Evolutionary conservation across 495 filamentous ascomycete species (phyloP), one percentile per base, ranked within the genome.

Genomic region (Penicillium tannophilum): DNA sequence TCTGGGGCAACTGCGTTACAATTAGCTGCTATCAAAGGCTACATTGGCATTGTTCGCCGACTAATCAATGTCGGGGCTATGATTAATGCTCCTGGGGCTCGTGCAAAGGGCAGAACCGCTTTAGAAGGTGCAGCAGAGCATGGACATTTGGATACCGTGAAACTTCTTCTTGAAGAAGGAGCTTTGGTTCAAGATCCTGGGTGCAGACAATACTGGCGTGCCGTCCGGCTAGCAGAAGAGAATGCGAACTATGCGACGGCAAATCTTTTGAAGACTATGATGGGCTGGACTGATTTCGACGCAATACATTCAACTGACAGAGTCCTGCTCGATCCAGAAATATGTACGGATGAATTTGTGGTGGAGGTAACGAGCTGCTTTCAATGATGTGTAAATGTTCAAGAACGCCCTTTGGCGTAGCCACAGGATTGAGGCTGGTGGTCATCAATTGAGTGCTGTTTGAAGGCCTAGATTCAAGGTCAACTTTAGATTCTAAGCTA

Each of bases 21-120:
- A 42, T 31, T 65, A 23, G 63, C 67, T 12, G 49, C 44, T 11
- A 73, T 70, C n/a, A 39, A 55, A 9, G 68, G 72, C 3, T 61
- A 64, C 35, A 26, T 72, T 10, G 45, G 52, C 12, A 54, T 63
- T 59, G 60, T 56, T 1, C 1, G 33, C 2, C 42, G 20, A 10
- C 16, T 57, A 31, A 35, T 57, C 12, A 31, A 50, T n/a, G 11
- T 26, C 11, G 55, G 46, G 12, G 33, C 55, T 11, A 33, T 51
- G 17, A 7, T 57, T n/a, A 51, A 57, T 14, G 17, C 9, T 33
- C 20, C 20, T 2, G 20, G 20, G 2, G 20, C 20, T 23, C 20
- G 20, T 23, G 7, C 30, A 10, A 28, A 51, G 12, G 55, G 55
- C 3, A 19, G 45, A 23, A 57, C 45, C 5, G 55, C 55, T 12